Conservation (phyloP, 164 flowering plant genomes). For the Dillenia suffruticosa region DNA sequence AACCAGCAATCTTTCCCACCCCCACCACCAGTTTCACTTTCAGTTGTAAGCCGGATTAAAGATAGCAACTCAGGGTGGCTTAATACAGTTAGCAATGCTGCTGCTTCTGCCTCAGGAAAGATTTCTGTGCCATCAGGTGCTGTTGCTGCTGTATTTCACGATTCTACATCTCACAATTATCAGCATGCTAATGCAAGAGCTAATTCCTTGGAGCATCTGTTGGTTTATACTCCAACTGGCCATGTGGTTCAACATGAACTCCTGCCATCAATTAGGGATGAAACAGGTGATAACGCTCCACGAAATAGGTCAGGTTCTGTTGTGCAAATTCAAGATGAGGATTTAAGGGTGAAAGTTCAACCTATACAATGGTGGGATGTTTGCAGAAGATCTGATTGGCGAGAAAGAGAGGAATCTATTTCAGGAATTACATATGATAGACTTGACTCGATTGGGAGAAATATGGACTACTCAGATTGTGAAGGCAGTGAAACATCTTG, state of each 20-base stretch:
- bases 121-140: slow-evolving; percentile 43
- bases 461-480: slow-evolving; percentile 10
- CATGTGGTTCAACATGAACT: slow-evolving; percentile 59
- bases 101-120: slow-evolving; percentile 75
- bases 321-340: slow-evolving; percentile 42
- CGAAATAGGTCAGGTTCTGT: slow-evolving; percentile 18
- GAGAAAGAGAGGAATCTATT: slow-evolving; percentile 47
- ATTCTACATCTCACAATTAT: slow-evolving; percentile 29
- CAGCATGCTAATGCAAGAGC: slow-evolving; percentile 9
- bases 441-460: slow-evolving; percentile 24
- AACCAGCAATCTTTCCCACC: too few relatives aligned
- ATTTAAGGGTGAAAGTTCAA: slow-evolving; percentile 49
- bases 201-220: slow-evolving; percentile 34
- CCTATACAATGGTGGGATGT: slow-evolving; percentile 76
- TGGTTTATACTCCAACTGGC: slow-evolving; percentile 75
- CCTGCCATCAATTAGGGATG: slow-evolving; percentile 28
- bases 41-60: slow-evolving; percentile 61
- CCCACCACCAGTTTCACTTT: slow-evolving; percentile 56
- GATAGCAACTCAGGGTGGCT: slow-evolving; percentile 68
- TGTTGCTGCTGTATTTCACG: slow-evolving; percentile 57
- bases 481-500: slow-evolving; percentile 12
- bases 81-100: slow-evolving; percentile 60
- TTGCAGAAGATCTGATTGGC: slow-evolving; percentile 49
- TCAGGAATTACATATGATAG: slow-evolving; percentile 64
- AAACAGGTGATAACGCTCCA: slow-evolving; percentile 18